Evolutionary conservation across 1,139 yeast genomes (phyloP).

Genomic region (Pichia sp.): DNA sequence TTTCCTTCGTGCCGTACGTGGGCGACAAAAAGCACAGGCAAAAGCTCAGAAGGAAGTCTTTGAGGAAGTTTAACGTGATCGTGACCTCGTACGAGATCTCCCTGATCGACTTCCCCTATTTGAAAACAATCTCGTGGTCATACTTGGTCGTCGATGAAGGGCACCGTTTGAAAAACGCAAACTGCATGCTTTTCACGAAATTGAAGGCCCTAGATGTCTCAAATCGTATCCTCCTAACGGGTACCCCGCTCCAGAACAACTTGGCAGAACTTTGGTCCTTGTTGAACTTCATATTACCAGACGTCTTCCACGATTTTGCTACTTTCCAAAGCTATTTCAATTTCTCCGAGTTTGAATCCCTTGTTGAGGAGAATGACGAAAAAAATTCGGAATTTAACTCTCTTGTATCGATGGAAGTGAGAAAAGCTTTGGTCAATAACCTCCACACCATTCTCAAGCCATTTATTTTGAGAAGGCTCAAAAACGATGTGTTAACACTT

Average conservation of each 20-base stretch:
- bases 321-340: constrained; percentile 94
- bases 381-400: constrained; percentile 34
- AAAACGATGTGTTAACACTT: constrained; percentile 64
- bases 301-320: constrained; percentile 83
- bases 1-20: constrained; percentile 60
- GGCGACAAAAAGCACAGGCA: constrained; percentile 60
- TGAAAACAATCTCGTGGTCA: constrained; percentile 62
- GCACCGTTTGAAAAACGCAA: constrained; percentile 79
- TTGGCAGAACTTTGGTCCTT: constrained; percentile 86
- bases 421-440: constrained; percentile 59
- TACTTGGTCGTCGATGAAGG: constrained; percentile 95
- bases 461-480: constrained; percentile 75
- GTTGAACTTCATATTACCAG: constrained; percentile 84
- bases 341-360: constrained; percentile 51
- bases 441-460: constrained; percentile 87
- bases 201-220: constrained; percentile 61
- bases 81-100: constrained; percentile 82
- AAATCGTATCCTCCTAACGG: constrained; percentile 77
- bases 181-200: constrained; percentile 67
- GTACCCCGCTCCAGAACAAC: constrained; percentile 92
- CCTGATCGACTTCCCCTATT: constrained; percentile 55
- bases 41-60: constrained; percentile 34
- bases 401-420: constrained; percentile 59
- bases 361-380: constrained; percentile 33
- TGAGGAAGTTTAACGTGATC: constrained; percentile 47